Evolutionary conservation across 2,329 filamentous ascomycete genomes (phyloP).

Genomic region (Colletotrichum destructivum): DNA sequence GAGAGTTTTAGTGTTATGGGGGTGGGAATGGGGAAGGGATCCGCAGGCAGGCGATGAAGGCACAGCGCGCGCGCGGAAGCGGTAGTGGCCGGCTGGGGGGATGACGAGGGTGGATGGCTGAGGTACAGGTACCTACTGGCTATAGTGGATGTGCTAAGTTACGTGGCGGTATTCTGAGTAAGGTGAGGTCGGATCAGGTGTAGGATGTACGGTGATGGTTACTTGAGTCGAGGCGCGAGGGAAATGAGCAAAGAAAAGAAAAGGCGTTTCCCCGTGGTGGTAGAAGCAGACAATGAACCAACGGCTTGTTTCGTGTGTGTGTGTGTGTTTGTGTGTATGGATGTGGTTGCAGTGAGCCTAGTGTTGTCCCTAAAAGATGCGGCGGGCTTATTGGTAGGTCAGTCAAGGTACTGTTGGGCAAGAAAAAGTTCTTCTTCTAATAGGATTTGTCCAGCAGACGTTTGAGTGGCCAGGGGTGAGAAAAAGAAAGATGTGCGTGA

Average conservation of each 20-base stretch:
- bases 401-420: background rate
- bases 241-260: background rate
- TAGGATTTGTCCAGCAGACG: background rate
- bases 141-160: background rate
- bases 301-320: constrained; percentile 15
- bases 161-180: constrained; percentile 11
- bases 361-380: background rate
- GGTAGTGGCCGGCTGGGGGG: constrained; percentile 5
- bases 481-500: background rate
- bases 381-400: background rate
- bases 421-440: background rate
- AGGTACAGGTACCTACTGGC: background rate
- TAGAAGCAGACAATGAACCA: constrained; percentile 3
- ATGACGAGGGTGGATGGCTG: background rate
- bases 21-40: constrained; percentile 34
- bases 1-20: constrained; percentile 31
- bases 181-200: background rate
- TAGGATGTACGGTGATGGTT: background rate
- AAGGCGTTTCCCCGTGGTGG: background rate
- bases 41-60: constrained; percentile 28
- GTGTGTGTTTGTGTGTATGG: background rate
- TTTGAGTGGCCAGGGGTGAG: background rate
- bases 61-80: constrained; percentile 17
- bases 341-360: background rate
- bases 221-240: background rate